Conservation (phyloP, 176 grass and related monocot species). For the Carex kokanica region DNA sequence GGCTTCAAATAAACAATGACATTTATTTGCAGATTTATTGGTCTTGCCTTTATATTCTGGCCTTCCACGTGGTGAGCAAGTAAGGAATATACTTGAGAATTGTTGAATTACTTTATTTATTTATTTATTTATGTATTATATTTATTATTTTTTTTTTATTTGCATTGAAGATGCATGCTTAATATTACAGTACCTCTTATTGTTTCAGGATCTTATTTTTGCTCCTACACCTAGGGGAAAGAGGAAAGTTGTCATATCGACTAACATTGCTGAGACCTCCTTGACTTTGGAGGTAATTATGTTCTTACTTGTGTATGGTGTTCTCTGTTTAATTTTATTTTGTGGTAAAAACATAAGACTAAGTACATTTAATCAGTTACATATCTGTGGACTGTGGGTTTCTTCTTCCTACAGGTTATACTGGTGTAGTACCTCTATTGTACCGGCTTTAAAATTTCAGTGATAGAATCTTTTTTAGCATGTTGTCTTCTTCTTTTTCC, state of each 20-base stretch:
- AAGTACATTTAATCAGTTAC: neutral
- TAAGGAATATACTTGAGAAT: slow-evolving; percentile 28
- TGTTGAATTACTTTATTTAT: neutral
- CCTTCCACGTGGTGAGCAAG: slow-evolving; percentile 81
- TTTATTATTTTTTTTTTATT: neutral
- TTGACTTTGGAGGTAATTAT: slow-evolving; percentile 76
- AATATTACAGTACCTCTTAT: slow-evolving; percentile 23
- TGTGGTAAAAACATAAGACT: neutral
- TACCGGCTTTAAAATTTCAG: neutral
- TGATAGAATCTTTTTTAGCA: neutral
- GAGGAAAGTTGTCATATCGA: slow-evolving; percentile 97
- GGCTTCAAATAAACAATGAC: neutral
- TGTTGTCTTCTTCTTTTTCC: neutral
- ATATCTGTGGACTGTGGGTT: neutral
- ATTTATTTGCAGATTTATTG: slow-evolving; percentile 60
- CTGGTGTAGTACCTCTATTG: neutral
- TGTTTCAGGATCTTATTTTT: slow-evolving; percentile 86
- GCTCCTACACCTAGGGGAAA: slow-evolving; percentile 71
- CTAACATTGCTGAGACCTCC: slow-evolving; percentile 98
- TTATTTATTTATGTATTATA: slow-evolving; percentile 5
- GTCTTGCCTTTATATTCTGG: slow-evolving; percentile 90
- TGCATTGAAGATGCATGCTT: slow-evolving; percentile 14
- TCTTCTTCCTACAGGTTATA: neutral
- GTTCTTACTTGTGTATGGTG: neutral
- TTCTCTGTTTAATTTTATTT: neutral